Percentiles rank a stretch among this genome's conserved stretches.
phyloP scores from a whole-genome alignment of 2,329 filamentous ascomycete genomes.

The Malbranchea zuffiana region DNA sequence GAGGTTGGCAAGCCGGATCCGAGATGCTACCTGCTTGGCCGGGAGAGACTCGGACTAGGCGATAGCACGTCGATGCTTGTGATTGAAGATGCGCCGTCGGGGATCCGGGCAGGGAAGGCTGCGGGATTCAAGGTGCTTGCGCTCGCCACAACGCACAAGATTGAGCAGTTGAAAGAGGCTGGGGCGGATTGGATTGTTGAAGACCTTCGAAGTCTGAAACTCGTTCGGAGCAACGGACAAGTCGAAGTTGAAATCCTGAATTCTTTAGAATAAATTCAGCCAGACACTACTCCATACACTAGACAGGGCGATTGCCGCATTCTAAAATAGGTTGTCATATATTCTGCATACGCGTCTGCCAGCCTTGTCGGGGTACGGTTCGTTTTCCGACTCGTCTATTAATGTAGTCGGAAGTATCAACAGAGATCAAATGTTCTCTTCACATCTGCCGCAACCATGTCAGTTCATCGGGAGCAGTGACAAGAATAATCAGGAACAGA shows the following conservation, averaged over 20 bases:
- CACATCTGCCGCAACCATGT: too few relatives aligned
- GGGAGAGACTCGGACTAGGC: slow-evolving; percentile 45
- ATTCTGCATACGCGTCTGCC: too few relatives aligned
- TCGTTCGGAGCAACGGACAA: slow-evolving; percentile 48
- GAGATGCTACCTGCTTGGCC: slow-evolving; percentile 59
- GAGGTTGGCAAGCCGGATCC: slow-evolving; percentile 67
- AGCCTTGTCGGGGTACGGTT: too few relatives aligned
- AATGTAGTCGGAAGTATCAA: too few relatives aligned
- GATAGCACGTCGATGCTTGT: slow-evolving; percentile 54
- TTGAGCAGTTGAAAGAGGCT: slow-evolving; percentile 59
- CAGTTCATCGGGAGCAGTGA: too few relatives aligned
- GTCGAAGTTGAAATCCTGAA: slow-evolving; percentile 59
- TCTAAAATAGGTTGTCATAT: too few relatives aligned
- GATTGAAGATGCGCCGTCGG: slow-evolving; percentile 79
- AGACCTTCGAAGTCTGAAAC: slow-evolving; percentile 62
- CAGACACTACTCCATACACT: too few relatives aligned
- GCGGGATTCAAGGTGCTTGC: slow-evolving; percentile 78
- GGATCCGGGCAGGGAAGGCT: slow-evolving; percentile 70
- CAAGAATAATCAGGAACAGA: too few relatives aligned
- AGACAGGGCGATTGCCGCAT: too few relatives aligned
- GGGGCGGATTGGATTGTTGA: slow-evolving; percentile 80
- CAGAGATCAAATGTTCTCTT: too few relatives aligned
- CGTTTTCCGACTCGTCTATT: too few relatives aligned
- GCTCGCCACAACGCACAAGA: slow-evolving; percentile 71
- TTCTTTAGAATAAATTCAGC: slow-evolving; percentile 35